These are phyloP conservation scores for Aspergillus funiculosus DNA, from an alignment of 495 filamentous ascomycete genomes.

Conservation along the genomic window DNA sequence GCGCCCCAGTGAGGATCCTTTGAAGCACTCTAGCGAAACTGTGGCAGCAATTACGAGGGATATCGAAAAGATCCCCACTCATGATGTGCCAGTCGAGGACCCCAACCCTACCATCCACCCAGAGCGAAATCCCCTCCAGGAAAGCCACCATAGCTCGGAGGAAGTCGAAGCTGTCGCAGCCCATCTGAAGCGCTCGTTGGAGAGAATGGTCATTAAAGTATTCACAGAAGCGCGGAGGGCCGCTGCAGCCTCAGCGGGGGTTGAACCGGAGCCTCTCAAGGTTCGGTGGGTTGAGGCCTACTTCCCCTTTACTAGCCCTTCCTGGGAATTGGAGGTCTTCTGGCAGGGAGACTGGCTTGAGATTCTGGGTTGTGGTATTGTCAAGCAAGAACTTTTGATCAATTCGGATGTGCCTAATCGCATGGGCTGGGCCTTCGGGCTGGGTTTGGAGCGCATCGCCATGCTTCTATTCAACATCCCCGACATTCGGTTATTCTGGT, in stretches of 20 bases:
- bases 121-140: slow-evolving; percentile 79
- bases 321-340: slow-evolving; percentile 93
- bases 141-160: slow-evolving; percentile 57
- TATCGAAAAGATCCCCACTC: slow-evolving; percentile 58
- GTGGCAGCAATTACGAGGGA: slow-evolving; percentile 53
- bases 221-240: slow-evolving; percentile 74
- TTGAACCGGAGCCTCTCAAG: slow-evolving; percentile 60
- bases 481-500: slow-evolving; percentile 98
- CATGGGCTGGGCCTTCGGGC: slow-evolving; percentile 91
- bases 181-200: slow-evolving; percentile 85
- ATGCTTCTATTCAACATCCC: slow-evolving; percentile 96
- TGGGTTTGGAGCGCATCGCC: slow-evolving; percentile 87
- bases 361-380: slow-evolving; percentile 87
- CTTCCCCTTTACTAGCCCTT: slow-evolving; percentile 90
- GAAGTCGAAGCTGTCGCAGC: slow-evolving; percentile 79
- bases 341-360: slow-evolving; percentile 95
- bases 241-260: slow-evolving; percentile 44
- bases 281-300: slow-evolving; percentile 95
- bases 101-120: slow-evolving; percentile 73
- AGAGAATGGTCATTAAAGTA: slow-evolving; percentile 81
- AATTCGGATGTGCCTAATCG: slow-evolving; percentile 69
- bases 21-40: slow-evolving; percentile 33
- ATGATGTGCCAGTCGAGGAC: slow-evolving; percentile 74
- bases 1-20: slow-evolving; percentile 57
- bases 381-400: slow-evolving; percentile 69